Evolutionary conservation across 192 early-diverging fungal species (phyloP).

Genomic region (Backusella tuberculispora): DNA sequence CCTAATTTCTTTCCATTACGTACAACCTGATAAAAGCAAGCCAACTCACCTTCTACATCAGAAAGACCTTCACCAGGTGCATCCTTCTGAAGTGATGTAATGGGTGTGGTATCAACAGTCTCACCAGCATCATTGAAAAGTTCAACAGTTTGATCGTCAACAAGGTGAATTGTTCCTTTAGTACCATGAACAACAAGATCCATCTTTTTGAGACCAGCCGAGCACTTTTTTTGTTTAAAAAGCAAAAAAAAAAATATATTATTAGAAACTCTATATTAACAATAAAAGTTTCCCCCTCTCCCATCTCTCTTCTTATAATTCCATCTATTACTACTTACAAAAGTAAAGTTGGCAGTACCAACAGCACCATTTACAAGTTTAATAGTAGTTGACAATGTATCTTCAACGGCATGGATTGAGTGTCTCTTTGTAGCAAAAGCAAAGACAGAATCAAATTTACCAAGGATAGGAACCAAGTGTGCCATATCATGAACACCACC

Average conservation of each 20-base stretch:
- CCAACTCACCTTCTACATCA: slow-evolving; percentile 44
- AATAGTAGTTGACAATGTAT: slow-evolving; percentile 30
- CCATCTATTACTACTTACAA: slow-evolving; percentile 36
- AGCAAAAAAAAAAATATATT: not conserved
- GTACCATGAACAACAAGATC: slow-evolving; percentile 33
- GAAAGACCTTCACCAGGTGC: slow-evolving; percentile 19
- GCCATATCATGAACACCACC: slow-evolving; percentile 43
- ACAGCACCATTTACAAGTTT: slow-evolving; percentile 34
- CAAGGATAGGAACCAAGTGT: slow-evolving; percentile 33
- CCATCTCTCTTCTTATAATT: not conserved
- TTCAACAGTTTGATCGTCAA: slow-evolving; percentile 20
- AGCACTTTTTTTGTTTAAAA: slow-evolving; percentile 27
- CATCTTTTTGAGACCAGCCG: slow-evolving; percentile 24
- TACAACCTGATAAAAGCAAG: slow-evolving; percentile 33
- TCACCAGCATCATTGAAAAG: slow-evolving; percentile 24
- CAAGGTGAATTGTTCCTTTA: slow-evolving; percentile 30
- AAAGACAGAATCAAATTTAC: slow-evolving; percentile 30
- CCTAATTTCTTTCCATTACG: slow-evolving; percentile 20
- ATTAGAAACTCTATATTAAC: not conserved
- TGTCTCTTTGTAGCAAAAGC: slow-evolving; percentile 35
- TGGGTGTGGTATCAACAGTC: slow-evolving; percentile 5
- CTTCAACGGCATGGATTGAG: slow-evolving; percentile 36
- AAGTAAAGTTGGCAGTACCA: slow-evolving; percentile 42
- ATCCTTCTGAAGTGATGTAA: slow-evolving; percentile 1
- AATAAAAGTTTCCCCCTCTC: not conserved